Conservation (phyloP, 2,329 filamentous ascomycete species). For the Diaporthe capsici region DNA sequence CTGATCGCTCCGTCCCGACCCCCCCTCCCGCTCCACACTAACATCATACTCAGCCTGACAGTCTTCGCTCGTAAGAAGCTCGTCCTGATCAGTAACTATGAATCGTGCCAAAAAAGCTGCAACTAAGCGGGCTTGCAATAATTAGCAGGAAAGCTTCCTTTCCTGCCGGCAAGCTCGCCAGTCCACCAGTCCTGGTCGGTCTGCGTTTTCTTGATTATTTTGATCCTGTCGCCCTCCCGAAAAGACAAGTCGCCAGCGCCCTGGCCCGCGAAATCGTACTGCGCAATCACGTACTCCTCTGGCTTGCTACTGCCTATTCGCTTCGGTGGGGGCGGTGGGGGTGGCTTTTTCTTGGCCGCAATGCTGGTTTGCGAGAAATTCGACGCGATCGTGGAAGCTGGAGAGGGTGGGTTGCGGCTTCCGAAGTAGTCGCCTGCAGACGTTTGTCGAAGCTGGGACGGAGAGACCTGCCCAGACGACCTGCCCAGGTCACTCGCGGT, state of each 20-base stretch:
- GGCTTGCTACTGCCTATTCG: conserved; percentile 64
- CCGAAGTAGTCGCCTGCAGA: conserved; percentile 53
- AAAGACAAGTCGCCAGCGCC: conserved; percentile 80
- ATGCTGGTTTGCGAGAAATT: conserved; percentile 47
- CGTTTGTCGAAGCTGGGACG: conserved; percentile 40
- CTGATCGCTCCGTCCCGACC: not conserved
- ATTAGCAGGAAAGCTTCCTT: conserved; percentile 86
- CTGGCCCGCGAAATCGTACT: conserved; percentile 82
- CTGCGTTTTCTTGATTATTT: conserved; percentile 82
- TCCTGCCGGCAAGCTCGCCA: conserved; percentile 77
- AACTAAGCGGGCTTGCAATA: conserved; percentile 71
- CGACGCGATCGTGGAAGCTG: conserved; percentile 48
- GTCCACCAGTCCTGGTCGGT: conserved; percentile 92
- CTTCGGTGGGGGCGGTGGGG: conserved; percentile 79
- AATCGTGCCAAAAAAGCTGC: not conserved
- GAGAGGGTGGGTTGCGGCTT: conserved; percentile 43
- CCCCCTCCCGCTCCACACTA: not conserved
- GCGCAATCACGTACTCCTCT: conserved; percentile 75
- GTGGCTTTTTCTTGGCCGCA: conserved; percentile 77
- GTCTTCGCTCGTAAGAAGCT: not conserved
- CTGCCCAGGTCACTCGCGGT: conserved; percentile 58
- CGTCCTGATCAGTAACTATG: not conserved
- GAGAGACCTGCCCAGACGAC: conserved; percentile 44
- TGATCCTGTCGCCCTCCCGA: conserved; percentile 82
- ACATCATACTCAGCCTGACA: not conserved